phyloP scores from a whole-genome alignment of 176 grass and related monocot species.

The Musa troglodytarum region DNA sequence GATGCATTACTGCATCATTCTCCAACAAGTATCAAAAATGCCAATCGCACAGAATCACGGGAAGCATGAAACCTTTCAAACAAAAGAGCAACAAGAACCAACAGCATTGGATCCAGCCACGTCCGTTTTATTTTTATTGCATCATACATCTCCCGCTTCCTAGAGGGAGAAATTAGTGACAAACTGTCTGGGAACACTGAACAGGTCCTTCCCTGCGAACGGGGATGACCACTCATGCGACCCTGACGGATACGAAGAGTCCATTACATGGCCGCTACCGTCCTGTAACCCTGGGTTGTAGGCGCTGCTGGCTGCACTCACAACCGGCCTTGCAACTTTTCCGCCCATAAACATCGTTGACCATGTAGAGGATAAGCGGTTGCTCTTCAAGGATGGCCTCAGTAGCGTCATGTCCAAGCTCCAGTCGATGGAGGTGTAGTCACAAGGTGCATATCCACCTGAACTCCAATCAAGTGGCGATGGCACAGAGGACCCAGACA shows the following conservation, averaged over 20 bases:
- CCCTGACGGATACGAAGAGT: constrained; percentile 29
- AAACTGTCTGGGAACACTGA: constrained; percentile 21
- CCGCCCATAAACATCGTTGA: constrained; percentile 98
- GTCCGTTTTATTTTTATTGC: constrained; percentile 35
- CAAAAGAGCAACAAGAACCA: constrained; percentile 48
- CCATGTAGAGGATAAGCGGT: constrained; percentile 73
- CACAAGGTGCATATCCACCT: constrained; percentile 36
- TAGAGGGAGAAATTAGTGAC: constrained; percentile 29
- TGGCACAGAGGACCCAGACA: constrained; percentile 28
- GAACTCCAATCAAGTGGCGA: constrained; percentile 56
- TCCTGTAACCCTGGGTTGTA: constrained; percentile 43
- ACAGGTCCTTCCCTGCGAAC: constrained; percentile 53
- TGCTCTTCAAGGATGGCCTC: constrained; percentile 44
- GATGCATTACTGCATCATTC: not conserved
- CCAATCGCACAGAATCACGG: not conserved
- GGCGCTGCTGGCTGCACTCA: constrained; percentile 15
- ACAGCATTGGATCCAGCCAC: constrained; percentile 39
- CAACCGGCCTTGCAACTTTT: constrained; percentile 32
- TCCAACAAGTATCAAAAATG: not conserved
- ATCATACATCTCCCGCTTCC: constrained; percentile 44
- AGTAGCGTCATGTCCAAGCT: constrained; percentile 66
- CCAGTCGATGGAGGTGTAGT: constrained; percentile 92
- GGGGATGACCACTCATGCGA: constrained; percentile 62
- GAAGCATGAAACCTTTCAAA: constrained; percentile 30
- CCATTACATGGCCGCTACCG: constrained; percentile 2